Base-by-base conservation (phyloP, 495 filamentous ascomycete species). In the Acidomyces sp. region DNA sequence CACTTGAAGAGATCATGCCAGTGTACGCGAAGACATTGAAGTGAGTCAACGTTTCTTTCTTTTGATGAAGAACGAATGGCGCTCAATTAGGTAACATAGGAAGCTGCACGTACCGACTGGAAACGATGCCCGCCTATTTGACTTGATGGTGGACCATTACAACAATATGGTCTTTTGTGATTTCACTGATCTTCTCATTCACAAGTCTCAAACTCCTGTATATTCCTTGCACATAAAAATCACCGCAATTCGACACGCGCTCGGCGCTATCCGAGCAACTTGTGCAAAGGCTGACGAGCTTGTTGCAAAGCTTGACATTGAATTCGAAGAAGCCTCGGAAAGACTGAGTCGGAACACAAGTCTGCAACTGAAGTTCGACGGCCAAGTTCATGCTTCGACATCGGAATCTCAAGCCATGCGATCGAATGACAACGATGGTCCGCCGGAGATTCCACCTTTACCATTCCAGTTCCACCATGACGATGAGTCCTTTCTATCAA, bases 61-160 rank as follows among this genome's bases (percentile, higher is more conserved):
- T 30, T 10, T 20, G 32, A 17, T 12, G 32, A 15, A 15, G 21
- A 34, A 36, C 6, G 21, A 38, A 10, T 4, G 23, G 18, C 13
- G 33, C 33, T 36, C 17, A 36, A 19, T n/a, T 3, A 6, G 6
- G 9, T 2, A 24, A 9, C 10, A 10, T n/a, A 48, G 39, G 13
- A 48, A 22, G 4, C 33, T 48, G 17, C 39, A 49, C 34, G 16
- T 38, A 15, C 46, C 46, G 6, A 45, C 46, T 3, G 41, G 35
- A 1, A 40, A 44, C 25, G 41, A 49, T 35, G 22, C 35, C 3
- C 22, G 28, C 13, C 28, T 49, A 2, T 45, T 49, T 19, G 12
- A 25, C 11, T 17, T 25, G 10, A 11, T 49, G 3, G 12, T 22
- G 10, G 19, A 34, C 7, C 29, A 40, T 24, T 49, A 36, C 32